phyloP scores from a whole-genome alignment of 139 green algal species.

The Tetraselmis chui region DNA sequence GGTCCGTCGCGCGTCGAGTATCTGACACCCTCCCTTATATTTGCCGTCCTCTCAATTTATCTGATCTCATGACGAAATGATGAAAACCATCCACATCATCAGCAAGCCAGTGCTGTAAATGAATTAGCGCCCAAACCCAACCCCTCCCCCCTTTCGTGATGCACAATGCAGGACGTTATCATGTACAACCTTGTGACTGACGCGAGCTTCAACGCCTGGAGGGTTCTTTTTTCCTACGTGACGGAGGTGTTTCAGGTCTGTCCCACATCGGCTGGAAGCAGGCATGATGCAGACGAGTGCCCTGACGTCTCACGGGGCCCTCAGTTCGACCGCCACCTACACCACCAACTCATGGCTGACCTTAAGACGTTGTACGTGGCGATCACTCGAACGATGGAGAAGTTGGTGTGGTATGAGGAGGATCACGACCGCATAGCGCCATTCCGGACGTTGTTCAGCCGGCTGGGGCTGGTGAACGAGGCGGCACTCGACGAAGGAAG shows the following conservation, averaged over 20 bases:
- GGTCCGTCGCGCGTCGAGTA: constrained; percentile 9
- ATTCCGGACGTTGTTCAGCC: constrained; percentile 1
- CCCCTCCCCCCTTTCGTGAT: no score
- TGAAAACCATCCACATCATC: no score
- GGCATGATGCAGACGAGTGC: no score
- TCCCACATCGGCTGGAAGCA: no score
- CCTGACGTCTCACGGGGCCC: no score
- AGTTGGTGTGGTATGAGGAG: constrained; percentile 15
- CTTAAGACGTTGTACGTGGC: constrained; percentile 29
- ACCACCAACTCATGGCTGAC: constrained; percentile 8
- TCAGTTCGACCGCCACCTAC: constrained; percentile 13
- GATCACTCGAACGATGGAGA: constrained; percentile 10
- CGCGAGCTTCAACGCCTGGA: not conserved
- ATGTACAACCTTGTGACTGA: not conserved
- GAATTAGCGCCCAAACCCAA: no score
- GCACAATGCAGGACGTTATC: not conserved
- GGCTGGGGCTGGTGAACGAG: constrained; percentile 1
- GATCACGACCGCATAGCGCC: not conserved
- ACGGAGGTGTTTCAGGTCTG: constrained; percentile 2
- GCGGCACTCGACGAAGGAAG: not conserved
- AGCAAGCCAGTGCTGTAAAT: no score
- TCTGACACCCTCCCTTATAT: no score
- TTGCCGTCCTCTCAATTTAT: no score
- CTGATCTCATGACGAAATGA: no score
- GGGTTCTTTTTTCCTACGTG: not conserved